These are phyloP conservation scores for Leptodermis oblonga DNA, from an alignment of 257 asterid species.

Conservation along the genomic window DNA sequence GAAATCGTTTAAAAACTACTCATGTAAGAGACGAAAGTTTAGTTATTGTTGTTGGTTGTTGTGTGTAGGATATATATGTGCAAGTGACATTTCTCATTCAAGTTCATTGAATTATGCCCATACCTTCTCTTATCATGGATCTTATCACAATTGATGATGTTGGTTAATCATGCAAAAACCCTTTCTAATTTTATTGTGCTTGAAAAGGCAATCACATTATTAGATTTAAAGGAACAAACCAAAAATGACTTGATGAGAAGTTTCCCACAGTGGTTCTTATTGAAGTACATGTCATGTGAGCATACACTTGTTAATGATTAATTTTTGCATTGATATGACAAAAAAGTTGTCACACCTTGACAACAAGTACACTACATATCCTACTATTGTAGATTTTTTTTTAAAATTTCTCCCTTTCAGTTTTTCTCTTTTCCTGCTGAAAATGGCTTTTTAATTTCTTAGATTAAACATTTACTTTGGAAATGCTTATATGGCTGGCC, in stretches of 20 bases:
- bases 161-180: neutral
- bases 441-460: too few species aligned
- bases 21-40: too few species aligned
- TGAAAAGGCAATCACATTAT: slow-evolving; percentile 2
- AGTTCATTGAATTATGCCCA: slow-evolving; percentile 15
- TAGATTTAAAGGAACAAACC: neutral
- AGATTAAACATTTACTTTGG: too few species aligned
- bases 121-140: slow-evolving; percentile 13
- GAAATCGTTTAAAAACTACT: too few species aligned
- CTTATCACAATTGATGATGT: neutral
- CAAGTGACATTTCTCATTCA: slow-evolving; percentile 3
- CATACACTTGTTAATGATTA: neutral
- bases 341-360: neutral
- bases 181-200: neutral
- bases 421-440: neutral
- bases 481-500: too few species aligned
- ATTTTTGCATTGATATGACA: neutral
- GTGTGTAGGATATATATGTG: neutral
- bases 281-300: slow-evolving; percentile 7
- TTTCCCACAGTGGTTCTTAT: slow-evolving; percentile 2
- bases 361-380: neutral
- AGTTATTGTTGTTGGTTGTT: too few species aligned
- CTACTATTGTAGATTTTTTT: too few species aligned
- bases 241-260: neutral
- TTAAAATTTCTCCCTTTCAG: neutral